Base-by-base conservation (phyloP, 805 yeast species). In the Pichia insulana region DNA sequence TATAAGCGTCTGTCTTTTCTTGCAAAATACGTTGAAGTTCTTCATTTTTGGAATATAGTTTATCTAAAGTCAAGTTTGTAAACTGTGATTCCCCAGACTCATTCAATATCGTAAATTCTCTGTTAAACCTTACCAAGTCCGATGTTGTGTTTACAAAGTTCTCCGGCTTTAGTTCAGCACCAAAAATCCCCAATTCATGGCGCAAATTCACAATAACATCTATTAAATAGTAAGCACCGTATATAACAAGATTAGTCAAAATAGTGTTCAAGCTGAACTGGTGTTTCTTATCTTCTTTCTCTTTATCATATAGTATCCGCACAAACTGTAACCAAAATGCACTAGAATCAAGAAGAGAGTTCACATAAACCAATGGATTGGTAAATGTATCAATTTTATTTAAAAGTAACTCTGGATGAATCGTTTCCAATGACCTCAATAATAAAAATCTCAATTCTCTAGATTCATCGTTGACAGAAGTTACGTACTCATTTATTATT, bases 221-320 rank as follows among this genome's bases (percentile, higher is more conserved):
- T 13, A 54, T 39, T 5, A 56, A 41, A 8, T 58, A 47, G n/a
- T 43, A 30, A 25, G 50, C 50, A 10, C 62, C 62, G 44, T 54
- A 56, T 7, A 57, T 44, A 7, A 57, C 43, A 11, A 50, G 17
- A 11, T 47, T 48, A 28, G 52, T 43, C 19, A 53, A 26, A 8
- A 57, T 19, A 4, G 46, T 53, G 11, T 52, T 40, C 20, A 45
- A 41, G 5, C 42, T 41, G 12, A 34, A 11, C 7, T 19, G 36
- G 25, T 43, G 37, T 26, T 35, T 31, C 10, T 19, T 32, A 10
- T 16, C 5, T 2, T 11, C n/a, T 3, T 11, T 17, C 9, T 43
- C 46, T 12, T 43, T 39, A n/a, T 36, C 34, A n/a, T 38, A 35
- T 18, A 52, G 26, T 26, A 46, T 41, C 10, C 31, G n/a, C 7